Evolutionary conservation across 2,329 filamentous ascomycete genomes (phyloP).

Genomic region (Emmonsia crescens): DNA sequence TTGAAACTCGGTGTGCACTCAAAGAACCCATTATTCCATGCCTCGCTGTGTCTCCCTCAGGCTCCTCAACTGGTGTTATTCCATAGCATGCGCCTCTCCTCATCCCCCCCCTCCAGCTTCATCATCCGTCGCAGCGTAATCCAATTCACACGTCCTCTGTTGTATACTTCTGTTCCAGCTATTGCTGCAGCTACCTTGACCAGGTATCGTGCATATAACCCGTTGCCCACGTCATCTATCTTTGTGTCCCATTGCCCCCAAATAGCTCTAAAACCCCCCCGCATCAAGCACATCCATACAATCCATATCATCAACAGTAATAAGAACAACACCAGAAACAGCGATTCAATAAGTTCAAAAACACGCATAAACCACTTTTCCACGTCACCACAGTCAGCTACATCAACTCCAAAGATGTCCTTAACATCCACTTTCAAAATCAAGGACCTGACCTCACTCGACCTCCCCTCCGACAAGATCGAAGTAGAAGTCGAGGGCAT

Average conservation of each 20-base stretch:
- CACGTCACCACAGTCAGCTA: background rate
- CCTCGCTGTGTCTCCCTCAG: background rate
- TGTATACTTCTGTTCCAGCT: background rate
- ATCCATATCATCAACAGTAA: background rate
- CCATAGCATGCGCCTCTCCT: background rate
- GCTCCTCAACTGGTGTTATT: background rate
- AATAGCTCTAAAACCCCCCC: background rate
- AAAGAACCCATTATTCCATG: background rate
- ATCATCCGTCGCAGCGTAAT: background rate
- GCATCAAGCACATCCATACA: background rate
- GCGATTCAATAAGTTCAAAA: background rate
- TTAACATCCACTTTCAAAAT: slow-evolving; percentile 40
- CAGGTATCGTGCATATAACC: background rate
- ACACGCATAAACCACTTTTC: background rate
- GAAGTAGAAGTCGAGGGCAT: slow-evolving; percentile 88
- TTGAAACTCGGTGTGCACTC: background rate
- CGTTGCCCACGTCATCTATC: background rate
- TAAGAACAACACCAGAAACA: background rate
- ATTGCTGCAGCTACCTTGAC: background rate
- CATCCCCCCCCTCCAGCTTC: background rate
- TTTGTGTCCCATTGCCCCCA: background rate
- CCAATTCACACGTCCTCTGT: background rate
- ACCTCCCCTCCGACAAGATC: slow-evolving; percentile 49
- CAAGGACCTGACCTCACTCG: slow-evolving; percentile 62
- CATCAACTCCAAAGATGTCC: background rate